Base-by-base conservation (phyloP, 2,329 filamentous ascomycete species). In the Periconia sp. region DNA sequence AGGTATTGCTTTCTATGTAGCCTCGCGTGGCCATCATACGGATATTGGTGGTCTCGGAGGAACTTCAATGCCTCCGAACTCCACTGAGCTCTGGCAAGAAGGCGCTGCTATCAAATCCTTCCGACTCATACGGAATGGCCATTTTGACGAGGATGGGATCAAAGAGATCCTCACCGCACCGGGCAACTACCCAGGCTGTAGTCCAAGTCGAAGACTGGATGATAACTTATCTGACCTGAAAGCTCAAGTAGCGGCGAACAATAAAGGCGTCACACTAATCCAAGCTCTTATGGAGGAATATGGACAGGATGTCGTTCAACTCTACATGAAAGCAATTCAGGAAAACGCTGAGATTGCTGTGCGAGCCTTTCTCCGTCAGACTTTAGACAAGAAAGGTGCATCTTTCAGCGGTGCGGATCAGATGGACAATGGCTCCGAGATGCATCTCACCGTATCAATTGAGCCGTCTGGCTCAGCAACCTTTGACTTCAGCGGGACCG, bases 1-100 rank as follows among this genome's bases (percentile, higher is more conserved):
- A 38, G 79, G 84, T 12, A 89, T 90, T 43, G 77, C 89, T 39
- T 91, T 91, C 68, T 91, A 89, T 50, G 86, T 88, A 1, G 87
- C 87, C 0, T 88, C 85, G 3, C 78, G 87, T 26, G 87, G 87
- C 0, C 87, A 91, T 61, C 87, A 91, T 57, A 87, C 87, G 9
- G 87, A 91, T 57, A 90, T 92, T 52, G 88, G 72, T 8, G 72
- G 72, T 2, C 68, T 68, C 15, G 63, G 66, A 4, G 69, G 68
- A 7, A 70, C 66, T 3, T 69, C 67, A 4, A 75, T 76, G 73
- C 70, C 70, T 49, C 70, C 73, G 3, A 68, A 73, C 24, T 70
- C 65, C 6, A 71, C 57, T 8, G 63, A 70, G 46, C 52, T 76
- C 4, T 76, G 71, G 70, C 69, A 77, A 46, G 74, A 77, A 40